phyloP scores from a whole-genome alignment of 345 rosid genomes.

The Brassica nigra region DNA sequence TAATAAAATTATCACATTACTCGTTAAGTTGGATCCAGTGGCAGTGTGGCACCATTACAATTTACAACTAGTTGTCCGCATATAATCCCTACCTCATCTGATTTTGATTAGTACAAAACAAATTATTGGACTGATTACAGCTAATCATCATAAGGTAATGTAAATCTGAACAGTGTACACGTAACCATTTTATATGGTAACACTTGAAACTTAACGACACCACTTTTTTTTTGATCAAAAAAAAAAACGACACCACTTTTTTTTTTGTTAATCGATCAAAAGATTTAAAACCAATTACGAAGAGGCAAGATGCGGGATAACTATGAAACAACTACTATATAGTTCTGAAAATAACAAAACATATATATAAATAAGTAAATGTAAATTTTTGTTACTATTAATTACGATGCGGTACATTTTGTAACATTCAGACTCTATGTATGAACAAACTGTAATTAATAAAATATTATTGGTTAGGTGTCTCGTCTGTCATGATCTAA shows the following conservation, averaged over 20 bases:
- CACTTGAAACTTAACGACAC: not conserved
- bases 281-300: not conserved
- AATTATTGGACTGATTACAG: not conserved
- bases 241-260: not conserved
- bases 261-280: not conserved
- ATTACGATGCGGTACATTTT: too few species aligned
- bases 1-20: conserved; percentile 4
- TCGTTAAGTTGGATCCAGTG: not conserved
- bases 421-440: not conserved
- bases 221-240: not conserved
- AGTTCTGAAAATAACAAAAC: too few species aligned
- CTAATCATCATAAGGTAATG: not conserved
- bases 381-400: too few species aligned
- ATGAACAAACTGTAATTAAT: not conserved
- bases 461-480: not conserved
- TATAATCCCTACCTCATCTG: not conserved
- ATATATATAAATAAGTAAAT: too few species aligned
- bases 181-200: not conserved
- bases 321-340: too few species aligned
- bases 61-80: not conserved
- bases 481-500: not conserved
- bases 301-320: not conserved
- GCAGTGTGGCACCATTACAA: not conserved
- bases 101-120: not conserved
- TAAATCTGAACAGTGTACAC: not conserved